A percentile compares a stretch with the other conserved stretches of the same genome.
Conservation (phyloP, 139 green algal species). For the Tetraselmis chui region DNA sequence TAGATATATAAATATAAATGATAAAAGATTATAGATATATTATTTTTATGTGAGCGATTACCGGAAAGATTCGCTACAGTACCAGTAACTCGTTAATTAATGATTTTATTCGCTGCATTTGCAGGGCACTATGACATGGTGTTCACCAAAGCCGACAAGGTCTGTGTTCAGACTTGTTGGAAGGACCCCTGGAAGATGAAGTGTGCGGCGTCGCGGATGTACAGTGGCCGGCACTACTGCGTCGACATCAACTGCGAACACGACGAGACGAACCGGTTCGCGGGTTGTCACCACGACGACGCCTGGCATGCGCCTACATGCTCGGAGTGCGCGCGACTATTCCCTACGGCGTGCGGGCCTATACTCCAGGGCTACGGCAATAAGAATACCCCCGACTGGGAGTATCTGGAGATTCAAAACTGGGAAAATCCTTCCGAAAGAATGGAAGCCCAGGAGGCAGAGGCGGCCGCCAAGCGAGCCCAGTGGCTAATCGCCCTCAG, state of each 20-base stretch:
- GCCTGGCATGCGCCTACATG: not conserved
- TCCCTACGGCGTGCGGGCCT: not conserved
- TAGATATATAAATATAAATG: too few relatives aligned
- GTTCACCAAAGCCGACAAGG: not conserved
- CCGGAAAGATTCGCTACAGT: too few relatives aligned
- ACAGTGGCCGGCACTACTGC: not conserved
- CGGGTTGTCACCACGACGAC: not conserved
- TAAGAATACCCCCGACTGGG: not conserved
- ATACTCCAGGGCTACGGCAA: not conserved
- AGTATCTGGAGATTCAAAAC: not conserved
- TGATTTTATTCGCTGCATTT: too few relatives aligned
- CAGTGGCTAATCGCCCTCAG: not conserved
- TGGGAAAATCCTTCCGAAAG: not conserved
- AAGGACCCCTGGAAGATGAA: not conserved
- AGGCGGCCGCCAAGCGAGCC: not conserved
- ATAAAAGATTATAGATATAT: too few relatives aligned
- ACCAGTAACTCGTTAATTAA: too few relatives aligned
- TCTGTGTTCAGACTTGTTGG: not conserved
- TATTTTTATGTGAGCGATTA: too few relatives aligned
- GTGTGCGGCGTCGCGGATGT: not conserved
- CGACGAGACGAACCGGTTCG: not conserved
- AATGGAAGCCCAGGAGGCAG: not conserved
- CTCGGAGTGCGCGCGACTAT: not conserved
- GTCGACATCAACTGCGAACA: not conserved
- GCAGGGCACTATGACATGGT: not conserved